Evolutionary conservation across 2,329 filamentous ascomycete genomes (phyloP).

Genomic region (Colletotrichum simmondsii): DNA sequence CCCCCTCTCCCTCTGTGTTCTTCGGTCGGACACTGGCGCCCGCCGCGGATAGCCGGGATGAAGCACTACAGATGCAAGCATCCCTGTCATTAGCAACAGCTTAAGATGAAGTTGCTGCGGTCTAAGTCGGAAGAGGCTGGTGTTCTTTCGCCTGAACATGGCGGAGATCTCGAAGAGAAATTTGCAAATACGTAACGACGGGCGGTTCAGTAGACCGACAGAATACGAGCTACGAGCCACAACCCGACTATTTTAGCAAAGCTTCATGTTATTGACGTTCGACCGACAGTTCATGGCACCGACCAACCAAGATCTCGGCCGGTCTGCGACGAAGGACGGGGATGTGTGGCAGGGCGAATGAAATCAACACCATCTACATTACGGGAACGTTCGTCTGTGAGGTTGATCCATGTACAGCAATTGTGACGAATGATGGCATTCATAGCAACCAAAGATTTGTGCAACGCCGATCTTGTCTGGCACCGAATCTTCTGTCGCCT

Average conservation of each 20-base stretch:
- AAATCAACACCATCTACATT: background rate
- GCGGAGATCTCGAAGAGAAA: background rate
- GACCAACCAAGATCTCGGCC: background rate
- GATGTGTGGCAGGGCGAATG: background rate
- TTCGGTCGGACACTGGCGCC: background rate
- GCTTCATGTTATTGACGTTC: background rate
- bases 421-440: background rate
- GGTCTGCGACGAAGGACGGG: too few species aligned
- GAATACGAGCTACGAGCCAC: background rate
- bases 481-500: background rate
- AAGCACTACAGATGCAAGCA: constrained; percentile 7
- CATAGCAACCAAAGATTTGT: background rate
- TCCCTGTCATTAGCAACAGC: background rate
- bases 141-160: background rate
- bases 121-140: background rate
- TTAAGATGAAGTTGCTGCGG: constrained; percentile 21
- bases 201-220: background rate
- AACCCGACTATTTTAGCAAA: background rate
- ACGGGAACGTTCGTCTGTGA: background rate
- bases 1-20: background rate
- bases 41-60: constrained; percentile 14
- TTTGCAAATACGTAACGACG: background rate
- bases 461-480: background rate
- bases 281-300: background rate
- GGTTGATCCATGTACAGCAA: background rate